Evolutionary conservation across 306 rosid species (phyloP).

Genomic region (Morella rubra): DNA sequence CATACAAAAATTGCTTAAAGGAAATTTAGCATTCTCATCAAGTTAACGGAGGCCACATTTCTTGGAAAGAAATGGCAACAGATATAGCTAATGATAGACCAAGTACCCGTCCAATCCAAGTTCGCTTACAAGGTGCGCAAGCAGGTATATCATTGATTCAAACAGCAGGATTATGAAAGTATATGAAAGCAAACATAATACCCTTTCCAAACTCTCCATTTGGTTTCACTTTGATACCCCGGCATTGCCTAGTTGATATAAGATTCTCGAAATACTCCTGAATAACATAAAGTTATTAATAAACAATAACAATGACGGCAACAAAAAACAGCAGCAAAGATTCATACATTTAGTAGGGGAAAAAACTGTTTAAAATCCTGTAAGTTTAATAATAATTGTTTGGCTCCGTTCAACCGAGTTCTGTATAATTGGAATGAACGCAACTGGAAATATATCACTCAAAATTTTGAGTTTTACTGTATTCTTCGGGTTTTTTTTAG

Average conservation of each 20-base stretch:
- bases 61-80: background rate
- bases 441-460: background rate
- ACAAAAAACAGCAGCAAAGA: background rate
- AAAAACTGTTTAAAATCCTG: too few species aligned
- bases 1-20: too few species aligned
- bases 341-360: too few species aligned
- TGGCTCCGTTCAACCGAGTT: background rate
- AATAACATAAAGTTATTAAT: background rate
- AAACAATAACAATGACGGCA: background rate
- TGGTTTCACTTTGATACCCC: slow-evolving; percentile 54
- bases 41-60: background rate
- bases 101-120: background rate
- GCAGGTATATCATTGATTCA: background rate
- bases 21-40: background rate
- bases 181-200: slow-evolving; percentile 3
- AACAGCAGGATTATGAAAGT: background rate
- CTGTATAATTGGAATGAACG: background rate
- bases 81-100: background rate
- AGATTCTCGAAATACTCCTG: slow-evolving; percentile 66
- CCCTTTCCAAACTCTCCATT: slow-evolving; percentile 71
- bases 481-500: background rate
- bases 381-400: too few species aligned
- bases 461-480: background rate
- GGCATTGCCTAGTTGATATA: slow-evolving; percentile 50
- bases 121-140: background rate